Base-by-base conservation (phyloP, 1,284 basidiomycete species). In the Sphaerobolus stellatus region DNA sequence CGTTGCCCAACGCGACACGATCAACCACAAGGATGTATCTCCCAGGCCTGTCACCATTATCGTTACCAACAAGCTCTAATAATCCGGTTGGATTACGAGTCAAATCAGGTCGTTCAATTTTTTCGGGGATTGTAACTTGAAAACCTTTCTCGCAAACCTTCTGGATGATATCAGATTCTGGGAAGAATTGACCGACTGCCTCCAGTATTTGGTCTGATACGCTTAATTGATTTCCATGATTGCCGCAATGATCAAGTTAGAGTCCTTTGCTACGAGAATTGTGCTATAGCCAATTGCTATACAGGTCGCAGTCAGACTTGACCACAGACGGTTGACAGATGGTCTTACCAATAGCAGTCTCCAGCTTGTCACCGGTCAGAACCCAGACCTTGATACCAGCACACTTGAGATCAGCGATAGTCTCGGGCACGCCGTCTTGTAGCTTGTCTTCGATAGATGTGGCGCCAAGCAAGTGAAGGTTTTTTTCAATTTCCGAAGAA, bases 361-460 rank as follows among this genome's bases (percentile, higher is more conserved):
- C 96, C 36, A 99, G 84, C 75, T 99, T 99, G 76, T 99, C 97
- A 45, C 97, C 97, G 0, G 97, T 99, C 5, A 94, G 91, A 22
- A 99, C 96, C 97, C 97, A 99, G 56, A 99, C 76, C 71, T 98
- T 99, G 76, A 99, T 98, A 0, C 97, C 97, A 0, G 97, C 97
- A 22, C 86, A 80, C 76, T 98, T 99, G 28, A 99, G 80, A 68
- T 98, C 94, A 4, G 90, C 92, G 62, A 99, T 98, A 3, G 94
- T 83, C 68, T 98, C 94, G 2, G 97, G 96, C 1, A 99, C 97
- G 50, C 96, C 97, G 66, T 99, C 96, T 72, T 99, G 97, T 16
- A 99, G 76, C 56, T 86, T 84, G 73, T 99, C 97, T 71, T 99
- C 97, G 64, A 99, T 99, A 22, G 95, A 97, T 1, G 97, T 99